A percentile compares a stretch with the other conserved stretches of the same genome.
Evolutionary conservation across 257 asterid species (phyloP).

Genomic region (Euphrasia confusa): DNA sequence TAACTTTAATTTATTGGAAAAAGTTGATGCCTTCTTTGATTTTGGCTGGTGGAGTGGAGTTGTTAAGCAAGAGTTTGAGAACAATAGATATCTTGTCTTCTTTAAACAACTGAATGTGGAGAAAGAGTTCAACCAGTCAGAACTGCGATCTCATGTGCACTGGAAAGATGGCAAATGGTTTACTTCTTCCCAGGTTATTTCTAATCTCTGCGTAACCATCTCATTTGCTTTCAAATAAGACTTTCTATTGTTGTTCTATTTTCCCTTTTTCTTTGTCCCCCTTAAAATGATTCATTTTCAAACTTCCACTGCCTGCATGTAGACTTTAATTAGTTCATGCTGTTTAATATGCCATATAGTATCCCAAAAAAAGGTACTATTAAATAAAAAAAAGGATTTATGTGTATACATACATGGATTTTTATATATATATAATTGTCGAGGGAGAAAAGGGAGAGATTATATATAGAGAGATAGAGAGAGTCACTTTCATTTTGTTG

Average conservation of each 20-base stretch:
- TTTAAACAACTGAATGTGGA: conserved; percentile 38
- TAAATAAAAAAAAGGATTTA: too few species aligned
- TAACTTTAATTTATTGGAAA: conserved; percentile 45
- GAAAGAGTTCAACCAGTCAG: conserved; percentile 35
- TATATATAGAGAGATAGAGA: too few species aligned
- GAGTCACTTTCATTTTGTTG: background rate
- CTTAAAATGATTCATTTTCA: conserved; percentile 9
- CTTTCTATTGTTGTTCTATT: background rate
- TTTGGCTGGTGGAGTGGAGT: conserved; percentile 69
- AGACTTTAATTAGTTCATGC: conserved; percentile 16
- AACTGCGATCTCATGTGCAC: conserved; percentile 68
- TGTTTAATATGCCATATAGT: conserved; percentile 3
- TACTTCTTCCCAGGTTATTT: conserved; percentile 61
- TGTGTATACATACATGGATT: too few species aligned
- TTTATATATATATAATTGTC: background rate
- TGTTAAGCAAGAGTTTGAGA: conserved; percentile 47
- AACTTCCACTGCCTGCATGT: conserved; percentile 22
- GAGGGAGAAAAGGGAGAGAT: background rate
- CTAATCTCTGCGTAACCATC: conserved; percentile 13
- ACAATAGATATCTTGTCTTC: conserved; percentile 43
- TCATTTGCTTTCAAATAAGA: conserved; percentile 10
- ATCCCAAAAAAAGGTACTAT: too few species aligned
- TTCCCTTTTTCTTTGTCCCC: background rate
- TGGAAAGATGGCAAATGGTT: conserved; percentile 81
- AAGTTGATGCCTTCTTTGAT: conserved; percentile 61